A percentile compares a stretch with the other conserved stretches of the same genome.
Evolutionary conservation across 202 grass and related monocot species (phyloP).

Genomic region (Panicum virgatum): DNA sequence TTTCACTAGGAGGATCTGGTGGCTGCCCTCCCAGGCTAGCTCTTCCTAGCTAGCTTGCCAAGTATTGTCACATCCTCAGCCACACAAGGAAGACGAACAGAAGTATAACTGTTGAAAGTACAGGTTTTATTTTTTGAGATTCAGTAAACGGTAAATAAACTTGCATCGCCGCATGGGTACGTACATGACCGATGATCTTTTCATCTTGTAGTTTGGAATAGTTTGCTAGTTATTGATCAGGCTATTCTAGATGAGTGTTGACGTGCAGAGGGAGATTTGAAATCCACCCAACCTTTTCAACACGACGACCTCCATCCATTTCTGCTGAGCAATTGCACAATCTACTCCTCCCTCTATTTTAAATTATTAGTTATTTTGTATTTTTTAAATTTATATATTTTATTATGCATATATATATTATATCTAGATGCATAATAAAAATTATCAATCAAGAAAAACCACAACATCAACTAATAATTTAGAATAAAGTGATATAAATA

Average conservation of each 20-base stretch:
- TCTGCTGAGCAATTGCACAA: too few species aligned
- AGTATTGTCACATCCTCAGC: conserved; percentile 42
- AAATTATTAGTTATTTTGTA: too few species aligned
- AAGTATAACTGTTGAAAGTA: neutral
- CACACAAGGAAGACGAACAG: neutral
- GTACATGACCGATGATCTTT: neutral
- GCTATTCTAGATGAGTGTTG: neutral
- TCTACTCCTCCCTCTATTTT: too few species aligned
- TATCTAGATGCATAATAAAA: too few species aligned
- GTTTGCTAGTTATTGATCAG: neutral
- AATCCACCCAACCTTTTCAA: neutral
- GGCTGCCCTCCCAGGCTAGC: neutral
- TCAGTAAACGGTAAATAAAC: neutral
- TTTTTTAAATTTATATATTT: too few species aligned
- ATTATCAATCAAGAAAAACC: too few species aligned
- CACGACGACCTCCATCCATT: neutral
- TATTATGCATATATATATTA: too few species aligned
- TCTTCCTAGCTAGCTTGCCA: neutral
- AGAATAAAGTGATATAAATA: too few species aligned
- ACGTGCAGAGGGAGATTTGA: neutral
- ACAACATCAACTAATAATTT: too few species aligned
- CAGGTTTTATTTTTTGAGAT: too few species aligned
- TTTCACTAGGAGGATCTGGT: conserved; percentile 25
- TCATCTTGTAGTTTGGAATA: neutral
- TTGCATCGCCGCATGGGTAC: neutral